phyloP scores from a whole-genome alignment of 1,139 yeast genomes.

The Saccharomyces pastorianus region DNA sequence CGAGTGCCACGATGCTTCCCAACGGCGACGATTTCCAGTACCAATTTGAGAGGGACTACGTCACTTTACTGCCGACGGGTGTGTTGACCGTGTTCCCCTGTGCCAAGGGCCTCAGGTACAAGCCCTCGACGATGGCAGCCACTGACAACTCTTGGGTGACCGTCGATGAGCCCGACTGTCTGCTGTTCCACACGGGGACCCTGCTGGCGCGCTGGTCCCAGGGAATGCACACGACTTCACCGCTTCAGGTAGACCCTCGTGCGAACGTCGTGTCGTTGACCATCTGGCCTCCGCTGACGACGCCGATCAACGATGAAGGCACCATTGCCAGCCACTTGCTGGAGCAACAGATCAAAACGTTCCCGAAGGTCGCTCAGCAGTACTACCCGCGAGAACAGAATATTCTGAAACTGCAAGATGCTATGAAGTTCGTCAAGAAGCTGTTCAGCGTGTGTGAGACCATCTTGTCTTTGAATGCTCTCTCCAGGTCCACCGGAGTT shows the following conservation, averaged over 20 bases:
- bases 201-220: constrained; percentile 17
- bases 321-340: constrained; percentile 14
- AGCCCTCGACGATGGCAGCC: constrained; percentile 18
- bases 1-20: constrained; percentile 5
- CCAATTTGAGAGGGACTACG: constrained; percentile 14
- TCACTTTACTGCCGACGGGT: constrained; percentile 16
- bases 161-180: constrained; percentile 24
- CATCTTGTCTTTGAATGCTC: constrained; percentile 23
- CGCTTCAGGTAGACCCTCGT: constrained; percentile 18
- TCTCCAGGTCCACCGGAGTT: constrained; percentile 15
- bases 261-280: constrained; percentile 18
- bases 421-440: constrained; percentile 16
- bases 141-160: constrained; percentile 24
- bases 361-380: constrained; percentile 19
- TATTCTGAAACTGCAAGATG: constrained; percentile 11
- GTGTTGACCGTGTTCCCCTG: constrained; percentile 23
- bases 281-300: constrained; percentile 16
- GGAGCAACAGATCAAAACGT: constrained; percentile 18
- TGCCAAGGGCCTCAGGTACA: constrained; percentile 21
- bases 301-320: constrained; percentile 2
- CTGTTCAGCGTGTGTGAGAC: constrained; percentile 24
- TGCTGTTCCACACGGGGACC: constrained; percentile 26
- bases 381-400: constrained; percentile 19
- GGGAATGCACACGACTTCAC: constrained; percentile 21
- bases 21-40: constrained; percentile 19